Conservation (phyloP, 1,284 basidiomycete genomes). For the Ganoderma sinense region DNA sequence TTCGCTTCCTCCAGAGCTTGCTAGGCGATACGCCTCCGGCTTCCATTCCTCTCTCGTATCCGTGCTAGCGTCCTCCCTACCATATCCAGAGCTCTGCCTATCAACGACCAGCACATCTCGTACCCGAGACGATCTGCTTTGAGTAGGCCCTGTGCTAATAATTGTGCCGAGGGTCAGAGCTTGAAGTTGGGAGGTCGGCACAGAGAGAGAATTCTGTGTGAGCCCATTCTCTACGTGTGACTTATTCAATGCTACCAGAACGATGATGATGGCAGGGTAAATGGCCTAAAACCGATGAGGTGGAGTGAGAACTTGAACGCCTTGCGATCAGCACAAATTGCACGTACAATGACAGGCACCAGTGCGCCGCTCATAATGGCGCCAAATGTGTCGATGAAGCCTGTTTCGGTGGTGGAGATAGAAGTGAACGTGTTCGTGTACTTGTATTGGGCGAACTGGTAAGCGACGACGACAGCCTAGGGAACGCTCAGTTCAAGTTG, state of each 20-base stretch:
- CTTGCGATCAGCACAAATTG: neutral
- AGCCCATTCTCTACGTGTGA: neutral
- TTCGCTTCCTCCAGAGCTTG: neutral
- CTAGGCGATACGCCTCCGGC: neutral
- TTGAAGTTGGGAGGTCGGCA: neutral
- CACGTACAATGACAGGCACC: constrained; percentile 1
- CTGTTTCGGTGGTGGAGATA: neutral
- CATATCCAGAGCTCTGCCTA: neutral
- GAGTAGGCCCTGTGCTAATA: neutral
- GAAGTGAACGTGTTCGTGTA: neutral
- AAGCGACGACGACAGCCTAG: neutral
- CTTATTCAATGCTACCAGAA: neutral
- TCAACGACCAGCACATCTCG: neutral
- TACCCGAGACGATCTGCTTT: neutral
- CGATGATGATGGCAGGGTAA: neutral
- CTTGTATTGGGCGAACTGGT: neutral
- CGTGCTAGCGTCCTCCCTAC: neutral
- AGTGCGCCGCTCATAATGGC: neutral
- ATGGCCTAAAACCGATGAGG: neutral
- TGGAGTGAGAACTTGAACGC: neutral
- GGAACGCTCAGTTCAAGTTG: neutral
- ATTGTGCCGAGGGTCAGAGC: neutral
- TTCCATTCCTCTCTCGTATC: neutral
- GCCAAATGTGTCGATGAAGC: neutral
- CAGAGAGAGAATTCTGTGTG: neutral